These are phyloP conservation scores for Moringa oleifera DNA, from an alignment of 345 rosid species.

Conservation along the genomic window DNA sequence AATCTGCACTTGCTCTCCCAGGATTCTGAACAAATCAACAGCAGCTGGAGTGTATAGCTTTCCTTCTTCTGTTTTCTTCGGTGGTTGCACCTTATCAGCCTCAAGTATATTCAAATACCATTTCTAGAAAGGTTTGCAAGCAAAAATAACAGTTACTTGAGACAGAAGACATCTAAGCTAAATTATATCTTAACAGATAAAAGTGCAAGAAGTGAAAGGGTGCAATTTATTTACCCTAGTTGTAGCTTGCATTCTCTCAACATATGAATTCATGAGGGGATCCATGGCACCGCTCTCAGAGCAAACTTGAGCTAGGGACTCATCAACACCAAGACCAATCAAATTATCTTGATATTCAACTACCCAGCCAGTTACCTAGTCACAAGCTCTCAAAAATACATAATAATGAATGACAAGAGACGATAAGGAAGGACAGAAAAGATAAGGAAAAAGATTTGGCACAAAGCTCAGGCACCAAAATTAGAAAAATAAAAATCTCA, in stretches of 20 bases:
- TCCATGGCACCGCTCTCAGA: constrained; percentile 99
- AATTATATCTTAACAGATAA: no score
- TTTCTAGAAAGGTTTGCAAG: constrained; percentile 48
- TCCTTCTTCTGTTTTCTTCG: constrained; percentile 98
- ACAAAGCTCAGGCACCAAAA: background rate
- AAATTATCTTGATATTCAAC: constrained; percentile 97
- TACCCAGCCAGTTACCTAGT: constrained; percentile 98
- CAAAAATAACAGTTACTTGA: constrained; percentile 12
- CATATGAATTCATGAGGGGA: constrained; percentile 96
- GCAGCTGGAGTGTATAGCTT: constrained; percentile 99
- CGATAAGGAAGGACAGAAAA: background rate
- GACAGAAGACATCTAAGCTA: background rate
- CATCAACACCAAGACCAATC: constrained; percentile 98
- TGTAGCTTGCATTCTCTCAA: constrained; percentile 99
- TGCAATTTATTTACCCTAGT: constrained; percentile 52
- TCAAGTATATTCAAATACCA: constrained; percentile 96
- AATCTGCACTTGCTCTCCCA: constrained; percentile 98
- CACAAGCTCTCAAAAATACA: constrained; percentile 4
- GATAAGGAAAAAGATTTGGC: background rate
- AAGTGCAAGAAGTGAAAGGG: background rate
- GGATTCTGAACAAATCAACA: constrained; percentile 96
- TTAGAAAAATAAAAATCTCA: background rate
- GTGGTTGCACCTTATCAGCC: constrained; percentile 96
- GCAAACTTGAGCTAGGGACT: constrained; percentile 97
- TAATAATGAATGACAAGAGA: background rate